Base-by-base conservation (phyloP, 306 rosid species). In the Dalbergia cochinchinensis region DNA sequence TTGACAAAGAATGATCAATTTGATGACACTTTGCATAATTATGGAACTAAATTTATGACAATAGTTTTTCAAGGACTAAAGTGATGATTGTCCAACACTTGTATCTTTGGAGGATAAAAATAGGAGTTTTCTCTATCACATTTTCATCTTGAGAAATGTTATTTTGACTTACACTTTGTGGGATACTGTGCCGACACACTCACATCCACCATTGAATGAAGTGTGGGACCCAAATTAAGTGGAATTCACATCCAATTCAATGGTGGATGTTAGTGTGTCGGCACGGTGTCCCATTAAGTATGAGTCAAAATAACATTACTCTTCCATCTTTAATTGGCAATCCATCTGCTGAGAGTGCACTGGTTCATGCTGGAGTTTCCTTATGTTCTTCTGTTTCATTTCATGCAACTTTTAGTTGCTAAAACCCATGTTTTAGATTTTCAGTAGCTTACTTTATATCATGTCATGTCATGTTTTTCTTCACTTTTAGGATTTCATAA, bases 401-500 rank as follows among this genome's bases (percentile, higher is more conserved):
- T 78, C 39, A 65, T 14, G 58, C 41, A 31, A 66, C 61, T 71
- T 72, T 20, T 48, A 72, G 65, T 13, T 54, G 16, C 54, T 71
- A 61, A 2, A 57, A 7, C 5, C 14, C 14, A 26, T 19, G 18
- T 33, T 47, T 31, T 39, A 26, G 11, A 66, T 72, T 48, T 81
- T 20, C 50, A 11, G 22, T 76, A 77, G 65, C 62, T 62, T 45
- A 10, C 37, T 39, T 62, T 31, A 7, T 65, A 50, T 62, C 26
- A 42, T 64, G 53, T 71, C 70, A 66, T 78, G 66, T 73, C 16
- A 64, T 6, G 69, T 45, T 81, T 65, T 78, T 83, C 48, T 59
- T 83, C 72, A 71, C 76, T 51, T 84, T 55, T 54, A 94, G 98
- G 98, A 92, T 65, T 94, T 94, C 86, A 85, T 89, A 78, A 88